Evolutionary conservation across 345 rosid species (phyloP).

Genomic region (Rhodamnia rubescens): DNA sequence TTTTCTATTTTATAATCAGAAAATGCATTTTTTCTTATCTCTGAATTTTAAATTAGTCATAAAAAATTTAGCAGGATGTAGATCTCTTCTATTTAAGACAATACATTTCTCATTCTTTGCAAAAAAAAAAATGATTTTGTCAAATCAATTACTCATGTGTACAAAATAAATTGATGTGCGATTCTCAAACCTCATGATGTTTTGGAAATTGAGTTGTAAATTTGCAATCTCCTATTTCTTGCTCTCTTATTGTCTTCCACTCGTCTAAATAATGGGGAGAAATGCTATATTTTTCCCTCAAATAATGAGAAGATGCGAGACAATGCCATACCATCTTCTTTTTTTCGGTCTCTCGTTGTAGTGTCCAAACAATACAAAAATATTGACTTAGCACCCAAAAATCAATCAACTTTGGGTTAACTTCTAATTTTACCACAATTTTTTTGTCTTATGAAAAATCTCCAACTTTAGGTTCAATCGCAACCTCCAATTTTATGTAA

Average conservation of each 20-base stretch:
- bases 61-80: neutral
- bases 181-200: neutral
- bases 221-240: neutral
- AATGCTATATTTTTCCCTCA: neutral
- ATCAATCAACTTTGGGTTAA: too few relatives aligned
- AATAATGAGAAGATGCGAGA: neutral
- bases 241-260: neutral
- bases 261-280: neutral
- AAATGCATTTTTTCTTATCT: too few relatives aligned
- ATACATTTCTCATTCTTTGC: neutral
- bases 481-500: too few relatives aligned
- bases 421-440: too few relatives aligned
- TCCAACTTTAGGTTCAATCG: too few relatives aligned
- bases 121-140: neutral
- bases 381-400: too few relatives aligned
- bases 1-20: too few relatives aligned
- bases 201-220: neutral
- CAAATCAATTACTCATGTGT: neutral
- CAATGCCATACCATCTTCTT: neutral
- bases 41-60: too few relatives aligned
- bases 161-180: neutral
- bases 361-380: neutral
- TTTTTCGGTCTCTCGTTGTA: neutral
- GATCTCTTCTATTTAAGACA: neutral
- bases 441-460: too few relatives aligned